Evolutionary conservation across 352 stramenopile species (phyloP).

Genomic region (Globisporangium echinulatum): DNA sequence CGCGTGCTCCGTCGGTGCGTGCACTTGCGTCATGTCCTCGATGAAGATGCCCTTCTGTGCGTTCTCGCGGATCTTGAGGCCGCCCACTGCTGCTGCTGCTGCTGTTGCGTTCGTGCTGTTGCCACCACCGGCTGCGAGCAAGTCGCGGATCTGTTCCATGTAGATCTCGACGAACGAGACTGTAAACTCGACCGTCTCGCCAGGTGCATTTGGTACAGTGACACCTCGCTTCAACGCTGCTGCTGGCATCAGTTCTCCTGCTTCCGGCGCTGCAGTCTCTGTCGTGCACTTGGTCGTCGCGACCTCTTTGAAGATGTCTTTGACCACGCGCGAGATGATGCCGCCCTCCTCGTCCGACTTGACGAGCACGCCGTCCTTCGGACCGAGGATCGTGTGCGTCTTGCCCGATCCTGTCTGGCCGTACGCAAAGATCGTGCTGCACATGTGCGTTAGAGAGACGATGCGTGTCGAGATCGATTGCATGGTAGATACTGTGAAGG

Average conservation of each 20-base stretch:
- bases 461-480: too few species aligned
- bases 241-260: not conserved
- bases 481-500: too few species aligned
- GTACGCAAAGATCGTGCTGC: constrained; percentile 51
- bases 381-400: constrained; percentile 69
- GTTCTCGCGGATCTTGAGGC: constrained; percentile 74
- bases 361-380: constrained; percentile 50
- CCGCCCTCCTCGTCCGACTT: constrained; percentile 52
- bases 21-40: constrained; percentile 58
- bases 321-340: constrained; percentile 56
- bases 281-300: constrained; percentile 14
- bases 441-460: too few species aligned
- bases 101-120: constrained; percentile 11
- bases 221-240: too few species aligned
- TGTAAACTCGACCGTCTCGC: constrained; percentile 34
- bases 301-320: constrained; percentile 41
- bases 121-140: constrained; percentile 24
- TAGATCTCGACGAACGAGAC: constrained; percentile 86
- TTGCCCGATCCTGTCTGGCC: constrained; percentile 47
- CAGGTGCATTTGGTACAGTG: not conserved
- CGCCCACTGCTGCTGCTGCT: constrained; percentile 14
- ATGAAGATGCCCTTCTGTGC: constrained; percentile 62
- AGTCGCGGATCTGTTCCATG: constrained; percentile 82
- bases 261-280: not conserved
- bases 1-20: constrained; percentile 22